Evolutionary conservation across 257 asterid genomes (phyloP), one percentile per base, ranked within the genome.

Genomic region (Solanum chmielewskii): DNA sequence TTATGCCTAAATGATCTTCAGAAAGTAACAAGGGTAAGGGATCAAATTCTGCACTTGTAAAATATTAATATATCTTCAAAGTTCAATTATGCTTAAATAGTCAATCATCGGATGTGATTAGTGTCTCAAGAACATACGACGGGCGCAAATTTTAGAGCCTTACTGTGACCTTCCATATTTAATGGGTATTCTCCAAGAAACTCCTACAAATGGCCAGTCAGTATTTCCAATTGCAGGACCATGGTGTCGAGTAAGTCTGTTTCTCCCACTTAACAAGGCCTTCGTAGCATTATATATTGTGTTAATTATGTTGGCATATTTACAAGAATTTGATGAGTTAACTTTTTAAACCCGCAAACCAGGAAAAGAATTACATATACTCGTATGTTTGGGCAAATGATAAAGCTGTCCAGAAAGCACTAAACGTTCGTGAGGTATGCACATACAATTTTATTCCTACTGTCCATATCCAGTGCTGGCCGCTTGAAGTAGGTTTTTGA

Each of bases 341-440:
- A 76, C 23, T 4, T 42, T 76, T 77, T 42, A 23, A 42, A 41
- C 39, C 37, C 39, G 6, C 25, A 76, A 77, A 77, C 87, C 91
- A 93, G 96, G 12, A 23, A 73, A 18, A 86, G 15, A 86, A 87
- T 60, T 92, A 86, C 35, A 70, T 31, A 64, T 62, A 73, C 66
- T 86, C 92, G 23, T 70, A 87, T 49, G 33, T 85, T 21, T 93
- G 96, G 96, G 93, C 91, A 16, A 92, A 91, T 6, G 82, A 92
- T 52, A 66, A 83, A 87, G 45, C 78, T 52, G 92, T 92, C 16
- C 91, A 82, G 89, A 88, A 92, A 68, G 90, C 95, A 64, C 95
- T 93, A 29, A 83, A 88, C 35, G 71, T 91, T 56, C 91, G 89
- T 85, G 81, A 92, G 91, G 95, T 93, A 71, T 56, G 41, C 14